Evolutionary conservation across 2,329 filamentous ascomycete species (phyloP), one percentile per base, ranked within the genome.

Genomic region (Metarhizium album): DNA sequence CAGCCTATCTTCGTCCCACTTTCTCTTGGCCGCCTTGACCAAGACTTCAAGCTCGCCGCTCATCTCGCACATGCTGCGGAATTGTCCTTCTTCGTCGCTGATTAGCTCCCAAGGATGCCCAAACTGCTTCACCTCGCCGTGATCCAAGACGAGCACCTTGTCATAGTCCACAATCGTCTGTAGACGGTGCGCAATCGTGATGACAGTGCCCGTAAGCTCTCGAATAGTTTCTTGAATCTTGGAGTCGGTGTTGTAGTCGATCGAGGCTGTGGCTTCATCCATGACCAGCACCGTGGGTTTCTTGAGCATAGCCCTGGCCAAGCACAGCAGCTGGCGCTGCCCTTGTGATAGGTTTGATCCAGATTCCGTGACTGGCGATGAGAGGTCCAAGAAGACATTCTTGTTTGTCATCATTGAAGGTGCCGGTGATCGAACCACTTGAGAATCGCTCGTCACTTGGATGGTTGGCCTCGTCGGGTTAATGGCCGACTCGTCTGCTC

Each of bases 131-230:
- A 97, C 85, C 53, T 79, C 70, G 9, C 93, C 93, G 65, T 90
- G 88, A 62, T 98, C 93, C 4, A 98, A 74, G 13, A 98, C 90
- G 16, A 98, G 74, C 14, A 98, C 91, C 73, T 95, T 95, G 71
- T 98, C 93, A 63, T 97, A 98, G 65, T 98, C 93, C 27, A 93
- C 90, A 67, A 98, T 97, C 0, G 93, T 98, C 64, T 95, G 90
- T 56, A 98, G 74, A 18, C 93, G 82, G 69, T 98, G 93, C 1
- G 93, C 93, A 62, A 98, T 97, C 0, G 93, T 97, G 64, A 97
- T 87, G 53, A 94, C 95, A 0, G 93, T 98, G 66, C 90, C 88
- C 57, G 83, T 86, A 59, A 97, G 79, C 66, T 95, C 87, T n/a
- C 90, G 85, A 54, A 98, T 90, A 0, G 93, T 97, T 60, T 88